Base-by-base conservation (phyloP, 768 basidiomycete genomes). In the Dictyophora rubrovolvata region DNA sequence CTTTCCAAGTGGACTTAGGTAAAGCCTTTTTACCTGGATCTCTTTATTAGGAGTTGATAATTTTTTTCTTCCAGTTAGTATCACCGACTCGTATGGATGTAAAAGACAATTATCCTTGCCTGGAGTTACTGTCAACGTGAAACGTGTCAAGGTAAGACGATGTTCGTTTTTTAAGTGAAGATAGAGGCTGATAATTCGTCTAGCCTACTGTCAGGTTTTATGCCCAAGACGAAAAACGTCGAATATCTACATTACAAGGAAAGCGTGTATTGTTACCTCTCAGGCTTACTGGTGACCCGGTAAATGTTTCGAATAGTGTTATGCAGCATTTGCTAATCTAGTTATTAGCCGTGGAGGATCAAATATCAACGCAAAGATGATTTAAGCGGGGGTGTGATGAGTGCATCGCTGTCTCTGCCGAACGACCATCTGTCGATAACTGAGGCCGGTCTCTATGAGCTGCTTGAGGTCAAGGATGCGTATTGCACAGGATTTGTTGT, bases 171-270 rank as follows among this genome's bases (percentile, higher is more conserved):
- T 37, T 20, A 36, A 12, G 17, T 2, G 5, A 20, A 54, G 48
- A 49, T 20, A 20, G 9, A 28, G 22, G 20, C 16, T 49, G 18
- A 12, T 47, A 37, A 6, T 54, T 18, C 61, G 2, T 54, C 52
- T 55, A 94, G 88, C 92, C 95, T 9, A 93, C 90, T 0, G 93
- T 77, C 20, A 84, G 84, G 69, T 95, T 96, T 70, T 93, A 93
- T 66, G 84, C 86, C 35, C 80, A 78, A 63, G 74, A 76, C 11
- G 74, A 76, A 54, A 76, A 78, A 61, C 80, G 82, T 7, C 75
- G 74, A 48, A 71, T 85, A 8, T 80, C 82, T 5, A 79, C 93
- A 16, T 76, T 92, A 7, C 87, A 94, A 65, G 81, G 85, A 48
- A 86, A 91, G 60, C 72, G 73, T 42, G 85, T 85, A 0, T 78